Conservation (phyloP, 208 protist species). For the Trichomonas gallinae region DNA sequence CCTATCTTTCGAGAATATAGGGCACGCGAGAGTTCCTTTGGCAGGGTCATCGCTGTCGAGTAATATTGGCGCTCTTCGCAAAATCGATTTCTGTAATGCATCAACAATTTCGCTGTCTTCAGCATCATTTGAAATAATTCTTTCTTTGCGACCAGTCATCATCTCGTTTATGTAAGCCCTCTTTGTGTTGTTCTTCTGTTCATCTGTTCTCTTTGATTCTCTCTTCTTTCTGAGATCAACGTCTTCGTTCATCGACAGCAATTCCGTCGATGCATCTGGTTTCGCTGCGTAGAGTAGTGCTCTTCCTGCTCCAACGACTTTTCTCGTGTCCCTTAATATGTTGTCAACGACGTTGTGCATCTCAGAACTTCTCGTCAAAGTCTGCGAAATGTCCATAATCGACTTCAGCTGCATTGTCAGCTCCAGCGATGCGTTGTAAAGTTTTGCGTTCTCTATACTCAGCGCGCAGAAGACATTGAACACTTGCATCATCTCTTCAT, state of each 20-base stretch:
- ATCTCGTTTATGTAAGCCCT: neutral
- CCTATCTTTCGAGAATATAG: neutral
- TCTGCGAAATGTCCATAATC: neutral
- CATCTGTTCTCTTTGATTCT: neutral
- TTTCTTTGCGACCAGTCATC: neutral
- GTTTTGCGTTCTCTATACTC: neutral
- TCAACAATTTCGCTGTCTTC: neutral
- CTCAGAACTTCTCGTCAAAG: neutral
- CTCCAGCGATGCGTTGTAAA: neutral
- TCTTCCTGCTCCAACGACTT: neutral
- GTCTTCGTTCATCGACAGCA: neutral
- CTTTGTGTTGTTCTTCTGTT: neutral
- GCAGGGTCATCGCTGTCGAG: neutral
- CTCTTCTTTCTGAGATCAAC: neutral
- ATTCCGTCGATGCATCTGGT: neutral
- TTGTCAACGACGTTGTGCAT: neutral
- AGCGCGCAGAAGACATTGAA: neutral
- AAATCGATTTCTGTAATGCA: neutral
- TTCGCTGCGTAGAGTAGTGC: neutral
- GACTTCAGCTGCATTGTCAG: neutral
- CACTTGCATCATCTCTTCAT: conserved; percentile 10
- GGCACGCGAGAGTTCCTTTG: neutral
- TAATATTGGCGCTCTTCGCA: neutral
- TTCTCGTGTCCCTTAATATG: neutral
- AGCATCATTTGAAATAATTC: neutral